Evolutionary conservation across 2,329 filamentous ascomycete genomes (phyloP).

Genomic region (Cylindrodendrum hubeiense): DNA sequence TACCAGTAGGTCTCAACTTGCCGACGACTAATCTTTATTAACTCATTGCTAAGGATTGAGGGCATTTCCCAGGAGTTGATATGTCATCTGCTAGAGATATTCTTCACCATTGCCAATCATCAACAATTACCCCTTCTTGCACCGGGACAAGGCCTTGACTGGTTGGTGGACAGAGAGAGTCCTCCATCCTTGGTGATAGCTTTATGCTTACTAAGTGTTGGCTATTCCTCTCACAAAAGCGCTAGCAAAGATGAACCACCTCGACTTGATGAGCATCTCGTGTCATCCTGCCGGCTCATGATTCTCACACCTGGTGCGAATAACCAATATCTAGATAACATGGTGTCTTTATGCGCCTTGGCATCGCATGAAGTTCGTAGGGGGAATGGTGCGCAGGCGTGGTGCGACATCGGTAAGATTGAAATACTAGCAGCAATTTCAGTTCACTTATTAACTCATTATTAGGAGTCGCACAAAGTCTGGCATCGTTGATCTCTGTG

Average conservation of each 20-base stretch:
- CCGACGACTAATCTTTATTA: background rate
- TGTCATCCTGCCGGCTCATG: background rate
- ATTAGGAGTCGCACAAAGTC: background rate
- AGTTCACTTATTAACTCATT: background rate
- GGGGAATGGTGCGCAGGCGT: constrained; percentile 6
- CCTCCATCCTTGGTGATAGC: background rate
- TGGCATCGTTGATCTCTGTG: background rate
- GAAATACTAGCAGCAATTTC: too few relatives aligned
- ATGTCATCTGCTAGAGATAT: background rate
- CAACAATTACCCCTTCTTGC: background rate
- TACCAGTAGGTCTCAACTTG: background rate
- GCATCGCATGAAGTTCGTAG: background rate
- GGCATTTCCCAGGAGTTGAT: background rate
- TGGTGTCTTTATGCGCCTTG: background rate
- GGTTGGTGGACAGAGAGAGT: background rate
- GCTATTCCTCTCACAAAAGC: background rate
- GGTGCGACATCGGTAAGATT: background rate
- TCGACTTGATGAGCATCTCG: background rate
- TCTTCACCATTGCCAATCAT: constrained; percentile 1
- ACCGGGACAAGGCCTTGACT: background rate
- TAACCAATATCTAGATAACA: background rate
- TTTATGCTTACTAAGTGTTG: background rate
- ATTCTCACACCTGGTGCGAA: background rate
- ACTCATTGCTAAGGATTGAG: background rate
- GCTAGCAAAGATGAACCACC: background rate